phyloP scores from a whole-genome alignment of 345 rosid genomes.

The Mercurialis annua region DNA sequence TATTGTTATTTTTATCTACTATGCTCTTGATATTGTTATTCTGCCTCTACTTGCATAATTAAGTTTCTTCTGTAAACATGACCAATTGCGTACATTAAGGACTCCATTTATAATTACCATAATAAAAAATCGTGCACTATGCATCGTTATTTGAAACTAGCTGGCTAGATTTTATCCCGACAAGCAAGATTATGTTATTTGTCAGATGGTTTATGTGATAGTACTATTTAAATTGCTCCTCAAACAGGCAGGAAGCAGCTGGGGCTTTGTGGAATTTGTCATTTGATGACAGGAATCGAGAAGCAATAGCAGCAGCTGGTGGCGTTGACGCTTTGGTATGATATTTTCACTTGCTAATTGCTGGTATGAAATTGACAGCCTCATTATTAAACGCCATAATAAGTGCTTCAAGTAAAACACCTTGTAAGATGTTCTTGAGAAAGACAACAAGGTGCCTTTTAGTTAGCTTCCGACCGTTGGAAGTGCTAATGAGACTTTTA shows the following conservation, averaged over 20 bases:
- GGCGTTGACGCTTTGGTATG: slow-evolving; percentile 42
- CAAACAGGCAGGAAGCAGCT: slow-evolving; percentile 39
- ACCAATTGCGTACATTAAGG: too few relatives aligned
- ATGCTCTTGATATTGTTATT: too few relatives aligned
- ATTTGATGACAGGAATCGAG: slow-evolving; percentile 43
- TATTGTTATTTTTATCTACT: too few relatives aligned
- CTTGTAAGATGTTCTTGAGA: neutral
- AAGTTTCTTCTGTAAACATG: too few relatives aligned
- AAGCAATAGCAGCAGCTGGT: slow-evolving; percentile 40
- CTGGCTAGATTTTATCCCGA: neutral
- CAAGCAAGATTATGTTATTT: slow-evolving; percentile 2
- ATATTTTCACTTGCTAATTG: slow-evolving; percentile 10
- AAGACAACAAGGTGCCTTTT: neutral
- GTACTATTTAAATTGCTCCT: slow-evolving; percentile 6
- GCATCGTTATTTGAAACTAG: too few relatives aligned
- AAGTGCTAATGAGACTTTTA: neutral
- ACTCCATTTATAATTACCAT: too few relatives aligned
- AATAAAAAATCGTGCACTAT: too few relatives aligned
- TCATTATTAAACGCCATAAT: slow-evolving; percentile 5
- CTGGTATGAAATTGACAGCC: neutral
- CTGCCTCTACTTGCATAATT: too few relatives aligned
- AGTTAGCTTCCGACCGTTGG: neutral
- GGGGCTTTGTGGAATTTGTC: slow-evolving; percentile 48
- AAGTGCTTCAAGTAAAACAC: neutral
- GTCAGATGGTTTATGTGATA: neutral